A percentile compares a stretch with the other conserved stretches of the same genome.
These are phyloP conservation scores for Candida piceae DNA, from an alignment of 805 yeast species.

Conservation along the genomic window DNA sequence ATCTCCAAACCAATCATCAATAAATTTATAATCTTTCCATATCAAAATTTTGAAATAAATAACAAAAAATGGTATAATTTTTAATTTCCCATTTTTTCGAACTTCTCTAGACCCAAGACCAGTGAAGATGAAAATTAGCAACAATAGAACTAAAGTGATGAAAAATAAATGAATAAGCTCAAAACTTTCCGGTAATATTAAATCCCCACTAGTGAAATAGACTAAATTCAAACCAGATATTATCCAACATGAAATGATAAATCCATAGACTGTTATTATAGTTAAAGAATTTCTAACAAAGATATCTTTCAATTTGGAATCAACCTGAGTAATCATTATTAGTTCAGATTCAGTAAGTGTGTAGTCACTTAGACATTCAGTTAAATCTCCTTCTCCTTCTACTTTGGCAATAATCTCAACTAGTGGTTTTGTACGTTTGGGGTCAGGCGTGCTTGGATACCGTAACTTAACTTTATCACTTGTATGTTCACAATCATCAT, in stretches of 20 bases:
- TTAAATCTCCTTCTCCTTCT: neutral
- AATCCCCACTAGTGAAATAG: neutral
- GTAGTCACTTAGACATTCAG: neutral
- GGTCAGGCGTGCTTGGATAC: slow-evolving; percentile 1
- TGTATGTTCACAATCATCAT: neutral
- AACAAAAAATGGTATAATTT: slow-evolving; percentile 6
- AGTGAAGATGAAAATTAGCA: slow-evolving; percentile 5
- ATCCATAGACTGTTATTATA: slow-evolving; percentile 1
- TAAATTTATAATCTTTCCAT: slow-evolving; percentile 5
- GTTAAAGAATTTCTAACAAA: slow-evolving; percentile 4
- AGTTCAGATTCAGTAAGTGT: slow-evolving; percentile 3
- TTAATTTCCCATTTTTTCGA: slow-evolving; percentile 5
- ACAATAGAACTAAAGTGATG: slow-evolving; percentile 3
- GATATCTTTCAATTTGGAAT: slow-evolving; percentile 1
- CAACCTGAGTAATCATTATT: slow-evolving; percentile 4
- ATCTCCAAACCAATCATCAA: slow-evolving; percentile 20
- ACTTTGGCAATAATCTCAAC: neutral
- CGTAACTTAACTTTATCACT: neutral
- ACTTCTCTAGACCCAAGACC: slow-evolving; percentile 14
- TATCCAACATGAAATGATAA: neutral
- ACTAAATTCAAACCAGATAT: neutral
- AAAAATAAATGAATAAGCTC: slow-evolving; percentile 9
- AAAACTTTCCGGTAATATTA: slow-evolving; percentile 2
- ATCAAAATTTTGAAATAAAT: slow-evolving; percentile 10
- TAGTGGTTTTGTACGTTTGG: slow-evolving; percentile 1